phyloP scores from a whole-genome alignment of 345 rosid genomes.

The Crucihimalaya himalaica region DNA sequence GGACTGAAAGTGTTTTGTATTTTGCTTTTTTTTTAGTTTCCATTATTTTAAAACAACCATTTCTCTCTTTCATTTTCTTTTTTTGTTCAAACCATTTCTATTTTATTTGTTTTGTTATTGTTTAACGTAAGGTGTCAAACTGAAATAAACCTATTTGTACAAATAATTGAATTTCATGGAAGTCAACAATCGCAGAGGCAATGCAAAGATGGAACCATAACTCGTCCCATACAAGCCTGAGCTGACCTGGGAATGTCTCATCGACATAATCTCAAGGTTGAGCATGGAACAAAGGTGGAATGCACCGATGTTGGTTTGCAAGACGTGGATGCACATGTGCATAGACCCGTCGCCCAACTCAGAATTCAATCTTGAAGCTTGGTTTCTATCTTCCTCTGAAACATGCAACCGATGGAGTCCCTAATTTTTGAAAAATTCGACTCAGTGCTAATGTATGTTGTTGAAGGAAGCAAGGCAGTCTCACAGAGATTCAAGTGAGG shows the following conservation, averaged over 20 bases:
- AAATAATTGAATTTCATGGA: neutral
- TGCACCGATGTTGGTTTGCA: conserved; percentile 75
- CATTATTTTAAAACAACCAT: too few relatives aligned
- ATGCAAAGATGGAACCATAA: conserved; percentile 17
- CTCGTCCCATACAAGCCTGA: conserved; percentile 49
- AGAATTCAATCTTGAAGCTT: conserved; percentile 58
- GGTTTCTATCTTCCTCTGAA: conserved; percentile 44
- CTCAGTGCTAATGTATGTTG: conserved; percentile 53
- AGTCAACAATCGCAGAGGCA: neutral
- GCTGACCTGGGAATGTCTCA: conserved; percentile 41
- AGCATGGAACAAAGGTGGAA: conserved; percentile 55
- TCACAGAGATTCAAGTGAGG: conserved; percentile 52
- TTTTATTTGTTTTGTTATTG: too few relatives aligned
- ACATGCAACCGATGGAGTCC: conserved; percentile 56
- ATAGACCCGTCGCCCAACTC: conserved; percentile 61
- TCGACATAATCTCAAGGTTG: conserved; percentile 67
- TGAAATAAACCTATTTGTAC: too few relatives aligned
- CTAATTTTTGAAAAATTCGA: conserved; percentile 62
- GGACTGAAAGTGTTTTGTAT: neutral
- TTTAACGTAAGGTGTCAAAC: too few relatives aligned
- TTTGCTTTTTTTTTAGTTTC: too few relatives aligned
- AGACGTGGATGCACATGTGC: conserved; percentile 61
- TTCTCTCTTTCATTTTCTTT: too few relatives aligned
- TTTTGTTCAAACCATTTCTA: too few relatives aligned
- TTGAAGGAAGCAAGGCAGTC: conserved; percentile 52